Percentiles rank a stretch among this genome's conserved stretches.
Conservation (phyloP, 495 filamentous ascomycete species). For the Pyronema domesticum region DNA sequence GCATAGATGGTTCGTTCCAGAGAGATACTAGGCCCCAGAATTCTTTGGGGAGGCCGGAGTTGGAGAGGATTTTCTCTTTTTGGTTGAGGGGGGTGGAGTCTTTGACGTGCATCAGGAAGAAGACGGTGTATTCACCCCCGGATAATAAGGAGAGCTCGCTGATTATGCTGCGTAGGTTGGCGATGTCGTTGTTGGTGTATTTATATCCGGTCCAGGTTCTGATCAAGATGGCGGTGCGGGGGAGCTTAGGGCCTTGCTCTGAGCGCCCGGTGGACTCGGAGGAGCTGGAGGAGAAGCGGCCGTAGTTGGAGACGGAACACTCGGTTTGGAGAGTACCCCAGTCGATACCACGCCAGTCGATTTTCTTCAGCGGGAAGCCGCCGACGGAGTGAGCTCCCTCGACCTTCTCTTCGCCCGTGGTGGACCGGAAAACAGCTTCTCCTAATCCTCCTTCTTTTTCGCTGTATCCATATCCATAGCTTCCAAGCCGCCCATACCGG, state of each 20-base stretch:
- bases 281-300: slow-evolving; percentile 31
- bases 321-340: slow-evolving; percentile 53
- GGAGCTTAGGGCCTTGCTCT: slow-evolving; percentile 24
- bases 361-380: slow-evolving; percentile 20
- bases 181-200: slow-evolving; percentile 53
- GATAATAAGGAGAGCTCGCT: slow-evolving; percentile 53
- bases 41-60: slow-evolving; percentile 58
- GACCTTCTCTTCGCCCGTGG: slow-evolving; percentile 51
- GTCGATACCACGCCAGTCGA: slow-evolving; percentile 48
- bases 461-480: slow-evolving; percentile 80
- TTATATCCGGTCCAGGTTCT: slow-evolving; percentile 48
- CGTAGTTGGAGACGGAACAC: slow-evolving; percentile 44
- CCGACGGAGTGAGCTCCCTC: slow-evolving; percentile 39
- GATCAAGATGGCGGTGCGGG: slow-evolving; percentile 51
- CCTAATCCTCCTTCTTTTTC: slow-evolving; percentile 59
- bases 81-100: slow-evolving; percentile 34
- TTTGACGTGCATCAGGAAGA: slow-evolving; percentile 56
- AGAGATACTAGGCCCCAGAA: slow-evolving; percentile 77
- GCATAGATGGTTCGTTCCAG: slow-evolving; percentile 87
- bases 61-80: slow-evolving; percentile 40
- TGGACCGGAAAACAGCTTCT: slow-evolving; percentile 61
- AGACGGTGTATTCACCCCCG: slow-evolving; percentile 62
- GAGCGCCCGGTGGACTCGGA: background rate
- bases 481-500: slow-evolving; percentile 67
- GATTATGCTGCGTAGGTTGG: slow-evolving; percentile 54